Evolutionary conservation across 2,329 filamentous ascomycete genomes (phyloP).

Genomic region (Aspergillus sp.): DNA sequence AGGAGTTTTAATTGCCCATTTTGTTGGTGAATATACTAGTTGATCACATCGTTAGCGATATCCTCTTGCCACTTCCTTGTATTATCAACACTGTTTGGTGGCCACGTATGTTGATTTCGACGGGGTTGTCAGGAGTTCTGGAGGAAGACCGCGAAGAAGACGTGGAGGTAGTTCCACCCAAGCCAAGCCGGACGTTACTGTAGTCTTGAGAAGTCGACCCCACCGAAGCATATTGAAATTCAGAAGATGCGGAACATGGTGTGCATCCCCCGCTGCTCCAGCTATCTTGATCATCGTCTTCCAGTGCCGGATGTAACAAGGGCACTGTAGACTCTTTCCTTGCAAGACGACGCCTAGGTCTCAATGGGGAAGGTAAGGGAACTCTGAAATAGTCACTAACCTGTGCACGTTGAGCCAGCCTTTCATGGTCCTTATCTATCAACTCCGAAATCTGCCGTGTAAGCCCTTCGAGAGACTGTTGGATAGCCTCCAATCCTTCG

Average conservation of each 20-base stretch:
- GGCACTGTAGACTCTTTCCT: background rate
- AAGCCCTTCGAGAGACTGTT: slow-evolving; percentile 40
- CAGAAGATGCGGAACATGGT: background rate
- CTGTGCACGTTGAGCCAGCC: slow-evolving; percentile 44
- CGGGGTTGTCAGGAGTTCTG: background rate
- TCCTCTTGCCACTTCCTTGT: background rate
- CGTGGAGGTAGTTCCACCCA: background rate
- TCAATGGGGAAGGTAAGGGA: background rate
- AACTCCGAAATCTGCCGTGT: slow-evolving; percentile 50
- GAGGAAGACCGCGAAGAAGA: background rate
- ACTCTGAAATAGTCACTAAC: slow-evolving; percentile 27
- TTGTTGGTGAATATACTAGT: slow-evolving; percentile 44
- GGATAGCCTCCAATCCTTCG: slow-evolving; percentile 30
- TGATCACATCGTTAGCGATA: slow-evolving; percentile 15
- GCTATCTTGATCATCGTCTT: background rate
- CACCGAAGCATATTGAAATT: background rate
- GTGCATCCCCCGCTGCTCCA: background rate
- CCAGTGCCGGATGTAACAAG: background rate
- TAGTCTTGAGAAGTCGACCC: background rate
- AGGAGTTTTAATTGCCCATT: slow-evolving; percentile 44
- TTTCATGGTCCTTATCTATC: slow-evolving; percentile 55
- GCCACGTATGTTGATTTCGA: background rate
- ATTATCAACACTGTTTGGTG: background rate
- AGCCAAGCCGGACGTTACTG: background rate
- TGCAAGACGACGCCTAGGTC: too few species aligned